Evolutionary conservation across 2,329 filamentous ascomycete genomes (phyloP).

Genomic region (Venturia pyrina): DNA sequence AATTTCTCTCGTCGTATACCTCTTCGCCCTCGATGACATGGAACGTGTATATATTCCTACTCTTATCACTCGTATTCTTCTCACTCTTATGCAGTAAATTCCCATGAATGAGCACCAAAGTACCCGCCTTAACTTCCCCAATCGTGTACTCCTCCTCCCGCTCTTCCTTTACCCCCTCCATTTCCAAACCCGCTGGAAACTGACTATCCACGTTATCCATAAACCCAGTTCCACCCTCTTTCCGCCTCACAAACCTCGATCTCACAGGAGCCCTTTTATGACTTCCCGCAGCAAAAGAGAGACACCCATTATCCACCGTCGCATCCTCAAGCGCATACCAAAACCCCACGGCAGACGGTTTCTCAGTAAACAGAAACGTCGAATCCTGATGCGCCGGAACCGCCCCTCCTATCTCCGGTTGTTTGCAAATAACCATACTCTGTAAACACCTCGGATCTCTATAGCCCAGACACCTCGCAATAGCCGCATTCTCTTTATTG

Average conservation of each 20-base stretch:
- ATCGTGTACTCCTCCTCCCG: slow-evolving; percentile 56
- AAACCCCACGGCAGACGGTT: slow-evolving; percentile 83
- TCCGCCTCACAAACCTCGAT: slow-evolving; percentile 62
- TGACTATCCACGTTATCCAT: slow-evolving; percentile 53
- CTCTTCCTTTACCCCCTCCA: slow-evolving; percentile 28
- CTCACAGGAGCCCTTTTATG: slow-evolving; percentile 63
- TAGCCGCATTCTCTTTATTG: slow-evolving; percentile 45
- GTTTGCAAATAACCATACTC: slow-evolving; percentile 98
- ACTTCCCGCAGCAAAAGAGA: slow-evolving; percentile 76
- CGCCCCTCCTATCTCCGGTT: slow-evolving; percentile 86
- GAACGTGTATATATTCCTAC: slow-evolving; percentile 87
- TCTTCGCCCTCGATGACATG: slow-evolving; percentile 83
- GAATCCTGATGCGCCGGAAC: slow-evolving; percentile 89
- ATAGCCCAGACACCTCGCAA: slow-evolving; percentile 66
- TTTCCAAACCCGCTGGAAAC: slow-evolving; percentile 46
- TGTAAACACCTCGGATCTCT: slow-evolving; percentile 69
- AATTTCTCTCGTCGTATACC: slow-evolving; percentile 78
- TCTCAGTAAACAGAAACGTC: slow-evolving; percentile 83
- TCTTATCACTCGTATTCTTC: slow-evolving; percentile 76
- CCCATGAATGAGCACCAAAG: slow-evolving; percentile 87
- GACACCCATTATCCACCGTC: slow-evolving; percentile 73
- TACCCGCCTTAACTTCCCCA: slow-evolving; percentile 83
- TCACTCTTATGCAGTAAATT: slow-evolving; percentile 95
- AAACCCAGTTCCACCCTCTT: slow-evolving; percentile 34
- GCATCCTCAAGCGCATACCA: slow-evolving; percentile 97